Conservation (phyloP, 805 yeast genomes). For the Candida mattraensis region DNA sequence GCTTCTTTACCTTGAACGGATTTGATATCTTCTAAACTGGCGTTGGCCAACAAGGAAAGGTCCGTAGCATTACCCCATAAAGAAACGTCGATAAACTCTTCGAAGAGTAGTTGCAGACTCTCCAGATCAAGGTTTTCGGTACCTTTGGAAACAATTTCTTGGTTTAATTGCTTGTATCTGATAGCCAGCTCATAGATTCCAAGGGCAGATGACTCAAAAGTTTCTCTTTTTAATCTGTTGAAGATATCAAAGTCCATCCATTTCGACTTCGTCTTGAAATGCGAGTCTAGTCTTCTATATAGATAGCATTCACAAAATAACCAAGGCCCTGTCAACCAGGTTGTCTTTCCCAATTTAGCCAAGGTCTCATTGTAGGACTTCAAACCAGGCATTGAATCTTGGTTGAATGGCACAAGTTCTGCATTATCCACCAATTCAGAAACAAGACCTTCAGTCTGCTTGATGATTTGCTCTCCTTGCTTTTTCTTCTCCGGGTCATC, state of each 20-base stretch:
- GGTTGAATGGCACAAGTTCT: slow-evolving; percentile 42
- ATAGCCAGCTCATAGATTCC: slow-evolving; percentile 84
- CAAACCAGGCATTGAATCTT: slow-evolving; percentile 42
- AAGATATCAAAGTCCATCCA: slow-evolving; percentile 75
- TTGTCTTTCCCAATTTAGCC: slow-evolving; percentile 36
- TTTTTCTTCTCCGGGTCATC: slow-evolving; percentile 20
- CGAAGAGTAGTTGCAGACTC: slow-evolving; percentile 57
- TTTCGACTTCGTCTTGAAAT: slow-evolving; percentile 38
- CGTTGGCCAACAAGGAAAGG: slow-evolving; percentile 82
- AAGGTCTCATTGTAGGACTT: slow-evolving; percentile 60
- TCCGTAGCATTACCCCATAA: slow-evolving; percentile 99
- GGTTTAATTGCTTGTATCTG: slow-evolving; percentile 48
- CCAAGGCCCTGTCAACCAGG: slow-evolving; percentile 93
- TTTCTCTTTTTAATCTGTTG: slow-evolving; percentile 61
- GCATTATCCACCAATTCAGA: slow-evolving; percentile 44
- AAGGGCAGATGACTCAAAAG: slow-evolving; percentile 69
- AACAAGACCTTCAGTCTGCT: slow-evolving; percentile 43
- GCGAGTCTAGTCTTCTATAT: slow-evolving; percentile 61
- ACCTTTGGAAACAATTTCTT: slow-evolving; percentile 23
- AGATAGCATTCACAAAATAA: slow-evolving; percentile 80
- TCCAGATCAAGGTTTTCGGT: slow-evolving; percentile 35
- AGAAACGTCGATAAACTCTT: slow-evolving; percentile 83
- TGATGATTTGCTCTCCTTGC: slow-evolving; percentile 50
- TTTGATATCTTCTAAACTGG: slow-evolving; percentile 86
- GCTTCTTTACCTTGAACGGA: slow-evolving; percentile 89